Evolutionary conservation across 129 eudicot genomes (phyloP).

Genomic region (Centrapalus pauciflorus): DNA sequence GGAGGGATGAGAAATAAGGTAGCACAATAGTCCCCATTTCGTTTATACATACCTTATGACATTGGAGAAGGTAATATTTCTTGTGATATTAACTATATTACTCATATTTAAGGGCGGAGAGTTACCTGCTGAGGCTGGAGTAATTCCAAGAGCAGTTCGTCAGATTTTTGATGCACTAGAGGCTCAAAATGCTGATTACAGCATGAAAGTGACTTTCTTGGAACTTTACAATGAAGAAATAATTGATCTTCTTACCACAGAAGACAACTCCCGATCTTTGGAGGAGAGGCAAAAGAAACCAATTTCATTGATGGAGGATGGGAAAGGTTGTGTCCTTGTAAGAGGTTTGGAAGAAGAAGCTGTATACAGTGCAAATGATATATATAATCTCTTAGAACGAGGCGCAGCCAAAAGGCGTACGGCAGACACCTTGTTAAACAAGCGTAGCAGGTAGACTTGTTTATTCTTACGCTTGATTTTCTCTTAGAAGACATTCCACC

Average conservation of each 20-base stretch:
- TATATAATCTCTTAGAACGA: slow-evolving; percentile 71
- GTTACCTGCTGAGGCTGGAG: slow-evolving; percentile 83
- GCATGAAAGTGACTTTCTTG: slow-evolving; percentile 77
- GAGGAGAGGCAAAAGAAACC: slow-evolving; percentile 73
- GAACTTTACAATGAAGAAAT: slow-evolving; percentile 90
- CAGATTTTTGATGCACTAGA: slow-evolving; percentile 80
- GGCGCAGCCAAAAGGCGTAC: slow-evolving; percentile 88
- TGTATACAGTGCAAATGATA: slow-evolving; percentile 88
- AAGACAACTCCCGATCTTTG: slow-evolving; percentile 43
- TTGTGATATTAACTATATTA: background rate
- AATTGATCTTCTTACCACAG: slow-evolving; percentile 62
- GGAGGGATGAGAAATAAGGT: slow-evolving; percentile 94
- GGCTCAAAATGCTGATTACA: slow-evolving; percentile 78
- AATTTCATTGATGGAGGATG: slow-evolving; percentile 83
- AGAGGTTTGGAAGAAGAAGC: slow-evolving; percentile 94
- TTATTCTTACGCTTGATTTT: background rate
- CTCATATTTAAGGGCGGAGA: slow-evolving; percentile 54
- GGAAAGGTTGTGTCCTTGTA: slow-evolving; percentile 69
- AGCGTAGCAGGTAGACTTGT: slow-evolving; percentile 59
- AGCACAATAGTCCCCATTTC: background rate
- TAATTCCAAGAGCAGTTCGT: slow-evolving; percentile 87
- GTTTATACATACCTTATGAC: background rate
- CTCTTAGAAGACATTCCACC: background rate
- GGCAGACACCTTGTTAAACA: slow-evolving; percentile 78
- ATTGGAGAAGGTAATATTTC: too few species aligned